Conservation (phyloP, 805 yeast species). For the Zygoascus bituminiphila region DNA sequence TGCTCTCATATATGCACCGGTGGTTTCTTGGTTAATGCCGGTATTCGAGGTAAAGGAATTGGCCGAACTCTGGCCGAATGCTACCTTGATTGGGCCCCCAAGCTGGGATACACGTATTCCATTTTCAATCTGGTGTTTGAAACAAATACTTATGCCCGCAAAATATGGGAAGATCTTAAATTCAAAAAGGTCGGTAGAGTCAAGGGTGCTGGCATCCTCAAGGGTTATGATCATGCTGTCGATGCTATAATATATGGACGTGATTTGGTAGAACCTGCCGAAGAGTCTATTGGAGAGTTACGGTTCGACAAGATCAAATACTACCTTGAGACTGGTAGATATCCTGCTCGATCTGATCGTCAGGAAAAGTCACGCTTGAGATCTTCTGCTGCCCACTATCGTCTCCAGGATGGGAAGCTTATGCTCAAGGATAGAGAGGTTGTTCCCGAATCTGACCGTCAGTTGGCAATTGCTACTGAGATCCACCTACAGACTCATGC, state of each 20-base stretch:
- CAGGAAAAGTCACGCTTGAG: constrained; percentile 84
- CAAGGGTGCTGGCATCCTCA: constrained; percentile 80
- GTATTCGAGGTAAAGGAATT: constrained; percentile 85
- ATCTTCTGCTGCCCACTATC: constrained; percentile 67
- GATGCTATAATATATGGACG: constrained; percentile 83
- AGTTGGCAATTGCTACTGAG: constrained; percentile 63
- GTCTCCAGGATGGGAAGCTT: constrained; percentile 61
- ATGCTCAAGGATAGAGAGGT: constrained; percentile 76
- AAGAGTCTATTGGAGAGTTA: constrained; percentile 34
- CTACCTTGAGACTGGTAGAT: constrained; percentile 75
- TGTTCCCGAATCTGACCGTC: constrained; percentile 66
- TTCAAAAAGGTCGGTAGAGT: constrained; percentile 75
- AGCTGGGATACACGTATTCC: constrained; percentile 76
- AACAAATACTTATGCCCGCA: constrained; percentile 73
- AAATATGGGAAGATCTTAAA: constrained; percentile 65
- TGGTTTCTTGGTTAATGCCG: constrained; percentile 82
- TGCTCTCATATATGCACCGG: constrained; percentile 91
- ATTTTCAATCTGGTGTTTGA: constrained; percentile 83
- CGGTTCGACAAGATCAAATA: constrained; percentile 70
- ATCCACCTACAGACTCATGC: constrained; percentile 65
- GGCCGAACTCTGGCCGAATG: constrained; percentile 81
- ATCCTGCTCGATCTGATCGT: constrained; percentile 76
- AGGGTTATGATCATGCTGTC: constrained; percentile 76
- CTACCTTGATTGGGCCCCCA: constrained; percentile 84
- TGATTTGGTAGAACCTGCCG: constrained; percentile 53